phyloP scores from a whole-genome alignment of 2,329 filamentous ascomycete species.

The Ceratocystis alfenasii region DNA sequence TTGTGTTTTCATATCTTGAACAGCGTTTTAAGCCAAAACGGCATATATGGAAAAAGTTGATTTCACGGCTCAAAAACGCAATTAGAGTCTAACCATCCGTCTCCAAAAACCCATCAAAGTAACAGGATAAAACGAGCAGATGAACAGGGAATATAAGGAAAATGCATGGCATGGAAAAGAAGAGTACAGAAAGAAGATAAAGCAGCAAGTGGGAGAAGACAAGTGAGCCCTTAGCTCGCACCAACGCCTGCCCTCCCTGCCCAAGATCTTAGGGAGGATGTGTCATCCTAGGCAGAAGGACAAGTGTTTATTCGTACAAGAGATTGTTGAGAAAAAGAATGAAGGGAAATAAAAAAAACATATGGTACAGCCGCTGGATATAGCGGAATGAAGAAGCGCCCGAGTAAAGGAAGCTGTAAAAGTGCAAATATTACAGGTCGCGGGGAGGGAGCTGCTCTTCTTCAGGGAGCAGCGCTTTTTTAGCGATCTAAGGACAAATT shows the following conservation, averaged over 20 bases:
- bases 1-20: constrained; percentile 22
- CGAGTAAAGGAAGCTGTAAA: background rate
- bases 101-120: constrained; percentile 12
- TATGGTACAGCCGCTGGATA: constrained; percentile 21
- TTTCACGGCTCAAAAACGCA: constrained; percentile 17
- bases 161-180: constrained; percentile 14
- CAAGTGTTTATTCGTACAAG: constrained; percentile 21
- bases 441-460: constrained; percentile 20
- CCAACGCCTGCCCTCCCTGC: background rate
- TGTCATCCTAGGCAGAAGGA: background rate
- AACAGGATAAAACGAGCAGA: constrained; percentile 12
- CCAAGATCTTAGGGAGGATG: background rate
- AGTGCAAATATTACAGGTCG: constrained; percentile 19
- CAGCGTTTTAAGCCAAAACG: constrained; percentile 13
- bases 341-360: constrained; percentile 28
- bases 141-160: constrained; percentile 16
- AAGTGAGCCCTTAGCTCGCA: constrained; percentile 10
- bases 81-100: constrained; percentile 18
- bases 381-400: constrained; percentile 13
- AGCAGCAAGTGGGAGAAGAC: constrained; percentile 9
- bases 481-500: constrained; percentile 22
- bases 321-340: constrained; percentile 12
- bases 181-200: constrained; percentile 7
- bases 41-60: constrained; percentile 9
- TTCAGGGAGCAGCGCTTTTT: constrained; percentile 22